A percentile compares a stretch with the other conserved stretches of the same genome.
Conservation (phyloP, 805 yeast genomes). For the Starmerella potacharoeniae region DNA sequence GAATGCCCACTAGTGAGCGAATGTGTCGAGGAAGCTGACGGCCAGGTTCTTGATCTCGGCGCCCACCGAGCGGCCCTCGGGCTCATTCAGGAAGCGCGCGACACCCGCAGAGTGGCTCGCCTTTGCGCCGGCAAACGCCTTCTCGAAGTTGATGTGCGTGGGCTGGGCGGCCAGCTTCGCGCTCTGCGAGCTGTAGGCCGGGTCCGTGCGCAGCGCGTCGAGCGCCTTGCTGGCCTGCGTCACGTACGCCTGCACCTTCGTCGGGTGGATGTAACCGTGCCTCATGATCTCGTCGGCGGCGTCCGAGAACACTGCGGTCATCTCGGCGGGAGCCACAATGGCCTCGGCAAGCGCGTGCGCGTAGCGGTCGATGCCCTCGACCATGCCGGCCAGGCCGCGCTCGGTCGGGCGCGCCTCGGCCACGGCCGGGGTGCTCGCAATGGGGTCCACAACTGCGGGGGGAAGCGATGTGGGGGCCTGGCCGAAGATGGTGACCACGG, state of each 20-base stretch:
- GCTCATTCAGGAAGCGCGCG: constrained; percentile 11
- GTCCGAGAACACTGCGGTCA: constrained; percentile 10
- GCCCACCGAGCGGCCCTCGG: constrained; percentile 8
- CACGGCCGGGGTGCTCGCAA: neutral
- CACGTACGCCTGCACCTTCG: constrained; percentile 8
- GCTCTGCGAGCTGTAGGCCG: constrained; percentile 13
- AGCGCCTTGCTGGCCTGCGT: constrained; percentile 11
- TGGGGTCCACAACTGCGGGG: neutral
- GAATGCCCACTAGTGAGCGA: neutral
- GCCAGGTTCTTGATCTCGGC: constrained; percentile 5
- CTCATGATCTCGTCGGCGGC: constrained; percentile 13
- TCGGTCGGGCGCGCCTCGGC: constrained; percentile 3
- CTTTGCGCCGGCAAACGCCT: constrained; percentile 1
- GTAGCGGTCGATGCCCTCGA: constrained; percentile 7
- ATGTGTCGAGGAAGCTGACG: constrained; percentile 8
- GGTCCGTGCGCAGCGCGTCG: constrained; percentile 13
- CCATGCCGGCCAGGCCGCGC: neutral
- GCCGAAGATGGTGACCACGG: constrained; percentile 13
- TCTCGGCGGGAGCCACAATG: constrained; percentile 14
- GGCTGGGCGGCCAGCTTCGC: constrained; percentile 9
- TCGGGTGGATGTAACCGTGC: constrained; percentile 15
- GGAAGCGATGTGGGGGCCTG: neutral
- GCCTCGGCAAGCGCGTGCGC: constrained; percentile 19
- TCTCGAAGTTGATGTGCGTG: constrained; percentile 12
- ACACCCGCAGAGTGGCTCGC: constrained; percentile 9